Percentiles rank a stretch among this genome's conserved stretches.
These are phyloP conservation scores for Seminavis robusta DNA, from an alignment of 108 stramenopile genomes.

Conservation along the genomic window DNA sequence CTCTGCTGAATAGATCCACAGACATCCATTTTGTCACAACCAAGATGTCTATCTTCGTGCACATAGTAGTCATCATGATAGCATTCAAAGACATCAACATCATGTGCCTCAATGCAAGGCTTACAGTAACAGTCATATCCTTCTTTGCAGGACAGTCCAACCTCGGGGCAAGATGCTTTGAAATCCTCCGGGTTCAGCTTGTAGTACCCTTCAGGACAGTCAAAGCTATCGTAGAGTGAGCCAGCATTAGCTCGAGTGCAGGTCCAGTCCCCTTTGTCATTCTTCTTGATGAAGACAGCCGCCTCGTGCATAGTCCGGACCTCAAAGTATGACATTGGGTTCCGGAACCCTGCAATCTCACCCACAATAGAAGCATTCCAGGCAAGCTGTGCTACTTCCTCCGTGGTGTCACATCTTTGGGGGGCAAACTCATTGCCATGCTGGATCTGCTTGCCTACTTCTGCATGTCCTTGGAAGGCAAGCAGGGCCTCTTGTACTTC, in stretches of 20 bases:
- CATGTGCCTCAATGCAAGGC: slow-evolving; percentile 12
- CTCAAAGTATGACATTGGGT: slow-evolving; percentile 7
- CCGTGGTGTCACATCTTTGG: not conserved
- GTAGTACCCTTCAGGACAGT: slow-evolving; percentile 3
- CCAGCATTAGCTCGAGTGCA: too few relatives aligned
- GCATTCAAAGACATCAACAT: slow-evolving; percentile 1
- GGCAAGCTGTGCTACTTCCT: not conserved
- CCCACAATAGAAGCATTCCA: not conserved
- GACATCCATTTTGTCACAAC: not conserved
- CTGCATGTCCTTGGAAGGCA: not conserved
- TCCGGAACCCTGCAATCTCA: slow-evolving; percentile 4
- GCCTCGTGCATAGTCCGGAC: slow-evolving; percentile 6
- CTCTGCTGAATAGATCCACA: slow-evolving; percentile 12
- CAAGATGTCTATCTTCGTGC: too few relatives aligned
- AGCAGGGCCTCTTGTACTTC: not conserved
- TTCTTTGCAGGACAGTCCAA: not conserved
- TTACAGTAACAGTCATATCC: slow-evolving; percentile 3
- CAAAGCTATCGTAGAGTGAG: not conserved
- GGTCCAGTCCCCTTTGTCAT: not conserved
- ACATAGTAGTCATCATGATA: too few relatives aligned
- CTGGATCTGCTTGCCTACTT: not conserved
- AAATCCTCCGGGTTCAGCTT: too few relatives aligned
- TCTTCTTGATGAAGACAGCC: not conserved
- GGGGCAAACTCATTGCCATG: not conserved
- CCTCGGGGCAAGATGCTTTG: too few relatives aligned